Evolutionary conservation across 805 yeast genomes (phyloP).

Genomic region (Myxozyma melibiosi): DNA sequence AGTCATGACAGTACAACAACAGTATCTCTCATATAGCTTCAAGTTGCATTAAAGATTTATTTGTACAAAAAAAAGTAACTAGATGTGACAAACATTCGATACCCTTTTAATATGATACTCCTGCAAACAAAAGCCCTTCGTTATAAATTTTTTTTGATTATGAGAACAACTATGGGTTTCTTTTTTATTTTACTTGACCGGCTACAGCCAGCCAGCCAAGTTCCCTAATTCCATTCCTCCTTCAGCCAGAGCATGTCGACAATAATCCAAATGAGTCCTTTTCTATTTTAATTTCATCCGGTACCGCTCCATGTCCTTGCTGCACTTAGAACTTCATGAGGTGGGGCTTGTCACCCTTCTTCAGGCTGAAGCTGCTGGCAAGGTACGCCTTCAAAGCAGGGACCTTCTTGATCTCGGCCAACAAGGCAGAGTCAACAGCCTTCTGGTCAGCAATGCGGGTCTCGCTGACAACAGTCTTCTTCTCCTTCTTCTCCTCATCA

Average conservation of each 20-base stretch:
- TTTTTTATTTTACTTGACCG: slow-evolving; percentile 4
- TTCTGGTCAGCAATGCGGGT: slow-evolving; percentile 97
- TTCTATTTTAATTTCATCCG: slow-evolving; percentile 3
- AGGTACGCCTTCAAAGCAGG: slow-evolving; percentile 96
- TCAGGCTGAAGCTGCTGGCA: slow-evolving; percentile 92
- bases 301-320: too few species aligned
- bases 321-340: slow-evolving; percentile 80
- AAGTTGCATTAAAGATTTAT: slow-evolving; percentile 15
- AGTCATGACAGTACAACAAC: too few species aligned
- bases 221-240: slow-evolving; percentile 1
- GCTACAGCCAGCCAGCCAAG: slow-evolving; percentile 1
- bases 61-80: slow-evolving; percentile 11
- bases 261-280: background rate
- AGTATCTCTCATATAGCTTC: too few species aligned
- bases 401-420: slow-evolving; percentile 94
- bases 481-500: slow-evolving; percentile 67
- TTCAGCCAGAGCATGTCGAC: background rate
- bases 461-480: slow-evolving; percentile 85
- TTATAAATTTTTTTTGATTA: background rate
- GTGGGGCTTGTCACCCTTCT: slow-evolving; percentile 98
- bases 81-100: background rate
- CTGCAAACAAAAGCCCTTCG: slow-evolving; percentile 17
- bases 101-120: slow-evolving; percentile 15
- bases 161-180: slow-evolving; percentile 1
- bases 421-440: slow-evolving; percentile 86